Conservation (phyloP, 225 moss, liverwort and hornwort genomes). For the Pseudisothecium myosuroides region DNA sequence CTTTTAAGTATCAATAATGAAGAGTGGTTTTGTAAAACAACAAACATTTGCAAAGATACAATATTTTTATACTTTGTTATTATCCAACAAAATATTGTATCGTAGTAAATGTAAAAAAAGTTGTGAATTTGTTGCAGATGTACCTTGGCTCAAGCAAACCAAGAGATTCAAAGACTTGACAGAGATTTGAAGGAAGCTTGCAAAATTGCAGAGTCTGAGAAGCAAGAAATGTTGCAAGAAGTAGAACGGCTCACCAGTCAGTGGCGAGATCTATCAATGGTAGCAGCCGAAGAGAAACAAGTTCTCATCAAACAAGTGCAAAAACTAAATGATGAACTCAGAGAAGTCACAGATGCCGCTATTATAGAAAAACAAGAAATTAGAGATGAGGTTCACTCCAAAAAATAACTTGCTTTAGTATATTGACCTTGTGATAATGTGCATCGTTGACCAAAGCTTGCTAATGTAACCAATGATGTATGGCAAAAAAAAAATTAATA, state of each 20-base stretch:
- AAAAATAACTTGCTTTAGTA: neutral
- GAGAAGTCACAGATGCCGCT: neutral
- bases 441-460: neutral
- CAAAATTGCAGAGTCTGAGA: constrained; percentile 17
- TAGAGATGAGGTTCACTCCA: constrained; percentile 5
- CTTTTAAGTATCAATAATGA: neutral
- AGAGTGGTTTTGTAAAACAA: neutral
- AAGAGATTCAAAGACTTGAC: constrained; percentile 21
- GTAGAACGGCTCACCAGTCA: constrained; percentile 21
- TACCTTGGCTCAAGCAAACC: constrained; percentile 20
- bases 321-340: constrained; percentile 11
- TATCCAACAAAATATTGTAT: neutral
- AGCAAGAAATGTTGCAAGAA: constrained; percentile 36
- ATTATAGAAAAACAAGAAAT: constrained; percentile 24
- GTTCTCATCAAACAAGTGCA: constrained; percentile 28
- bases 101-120: neutral
- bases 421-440: neutral
- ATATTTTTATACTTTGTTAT: neutral
- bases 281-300: constrained; percentile 17
- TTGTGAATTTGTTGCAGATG: neutral
- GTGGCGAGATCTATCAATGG: constrained; percentile 28
- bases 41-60: neutral
- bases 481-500: neutral
- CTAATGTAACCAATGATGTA: neutral
- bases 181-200: constrained; percentile 21